Evolutionary conservation across 1,284 basidiomycete genomes (phyloP).

Genomic region (Trichosporon asahii): DNA sequence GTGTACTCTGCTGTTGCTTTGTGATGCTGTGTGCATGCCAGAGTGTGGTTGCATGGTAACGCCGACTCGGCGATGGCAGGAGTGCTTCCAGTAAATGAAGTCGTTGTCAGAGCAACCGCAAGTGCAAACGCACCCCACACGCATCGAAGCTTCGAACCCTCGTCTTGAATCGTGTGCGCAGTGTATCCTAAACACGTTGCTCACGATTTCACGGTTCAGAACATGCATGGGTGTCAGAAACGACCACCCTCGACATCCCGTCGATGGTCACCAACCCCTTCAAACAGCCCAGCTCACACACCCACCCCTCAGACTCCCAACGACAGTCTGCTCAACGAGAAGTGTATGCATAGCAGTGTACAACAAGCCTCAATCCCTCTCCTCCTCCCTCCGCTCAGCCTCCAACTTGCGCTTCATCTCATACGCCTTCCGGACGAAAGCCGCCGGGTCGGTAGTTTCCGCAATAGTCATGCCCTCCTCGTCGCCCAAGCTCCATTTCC

Average conservation of each 20-base stretch:
- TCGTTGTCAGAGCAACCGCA: not conserved
- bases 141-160: not conserved
- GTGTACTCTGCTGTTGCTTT: not conserved
- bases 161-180: not conserved
- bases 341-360: not conserved
- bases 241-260: too few species aligned
- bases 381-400: not conserved
- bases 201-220: too few species aligned
- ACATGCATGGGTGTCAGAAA: too few species aligned
- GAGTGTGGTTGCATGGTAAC: not conserved
- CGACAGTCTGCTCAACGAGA: not conserved
- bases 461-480: slow-evolving; percentile 23
- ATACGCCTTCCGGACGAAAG: slow-evolving; percentile 32
- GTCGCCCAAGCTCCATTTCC: slow-evolving; percentile 57
- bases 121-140: not conserved
- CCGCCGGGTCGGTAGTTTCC: slow-evolving; percentile 26
- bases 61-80: not conserved
- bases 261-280: too few species aligned
- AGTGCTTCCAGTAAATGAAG: not conserved
- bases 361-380: not conserved
- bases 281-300: too few species aligned
- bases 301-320: not conserved
- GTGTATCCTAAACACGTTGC: not conserved
- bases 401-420: slow-evolving; percentile 11
- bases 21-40: too few species aligned